A percentile compares a stretch with the other conserved stretches of the same genome.
Evolutionary conservation across 345 rosid genomes (phyloP).

Genomic region (Camelina neglecta): DNA sequence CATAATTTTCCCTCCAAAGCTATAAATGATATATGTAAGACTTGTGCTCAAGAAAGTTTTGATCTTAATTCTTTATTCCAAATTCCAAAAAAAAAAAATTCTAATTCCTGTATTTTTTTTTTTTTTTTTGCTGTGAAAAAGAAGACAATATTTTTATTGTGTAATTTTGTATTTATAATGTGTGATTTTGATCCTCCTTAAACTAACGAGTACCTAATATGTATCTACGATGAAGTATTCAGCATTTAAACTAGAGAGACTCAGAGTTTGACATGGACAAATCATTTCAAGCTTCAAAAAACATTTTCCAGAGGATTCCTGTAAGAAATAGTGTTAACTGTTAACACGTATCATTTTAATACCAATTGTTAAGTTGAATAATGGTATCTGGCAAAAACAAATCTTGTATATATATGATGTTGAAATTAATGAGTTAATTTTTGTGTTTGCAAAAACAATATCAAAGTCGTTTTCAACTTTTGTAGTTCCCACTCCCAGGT

Average conservation of each 20-base stretch:
- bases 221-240: neutral
- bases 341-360: neutral
- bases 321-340: neutral
- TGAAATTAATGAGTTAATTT: neutral
- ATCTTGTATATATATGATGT: neutral
- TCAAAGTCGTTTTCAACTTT: slow-evolving; percentile 44
- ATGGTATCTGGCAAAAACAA: slow-evolving; percentile 9
- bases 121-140: neutral
- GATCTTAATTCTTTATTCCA: too few species aligned
- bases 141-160: neutral
- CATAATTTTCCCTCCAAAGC: neutral
- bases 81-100: too few species aligned
- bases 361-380: neutral
- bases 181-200: neutral
- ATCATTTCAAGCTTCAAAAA: neutral
- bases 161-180: neutral
- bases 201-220: neutral
- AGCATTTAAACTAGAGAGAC: neutral
- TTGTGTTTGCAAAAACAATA: slow-evolving; percentile 20
- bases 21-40: neutral
- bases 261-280: neutral
- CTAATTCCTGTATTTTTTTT: too few species aligned
- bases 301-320: neutral
- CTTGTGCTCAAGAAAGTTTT: neutral
- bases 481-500: slow-evolving; percentile 46